Evolutionary conservation across 768 basidiomycete species (phyloP), one percentile per base, ranked within the genome.

Genomic region (Leccinum disarticulatum): DNA sequence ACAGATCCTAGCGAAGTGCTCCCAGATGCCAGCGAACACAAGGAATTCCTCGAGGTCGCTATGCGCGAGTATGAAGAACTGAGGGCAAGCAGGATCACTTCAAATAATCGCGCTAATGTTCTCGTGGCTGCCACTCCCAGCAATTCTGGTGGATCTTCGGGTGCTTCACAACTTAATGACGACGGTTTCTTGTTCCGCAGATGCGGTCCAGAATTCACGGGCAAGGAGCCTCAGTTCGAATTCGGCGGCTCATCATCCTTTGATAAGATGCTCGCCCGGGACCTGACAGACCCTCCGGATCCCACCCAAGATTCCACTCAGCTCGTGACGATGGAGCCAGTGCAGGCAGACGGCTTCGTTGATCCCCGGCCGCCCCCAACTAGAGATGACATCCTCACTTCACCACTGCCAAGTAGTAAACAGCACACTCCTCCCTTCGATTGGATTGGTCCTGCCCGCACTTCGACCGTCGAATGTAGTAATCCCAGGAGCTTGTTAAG

Each of bases 111-210:
- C 36, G 49, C 60, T 49, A 70, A 62, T 10, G 52, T 79, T 41
- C 75, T 86, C n/a, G 85, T 85, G 2, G 81, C 74, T 52, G 74
- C 80, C 38, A 87, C 86, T 50, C 86, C 86, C 17, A 74, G 71
- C 11, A 64, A 76, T 53, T 81, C 81, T 0, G 76, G 70, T 33
- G 73, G 74, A 54, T 70, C 64, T 52, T 61, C 58, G 15, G 60
- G 52, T 33, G 28, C 55, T 7, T 63, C 68, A 64, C 71, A 55
- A 25, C 31, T 54, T 55, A 52, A 43, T 50, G 52, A 51, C n/a
- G 55, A 57, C n/a, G 49, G 17, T 30, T 61, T 67, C 35, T 57
- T 57, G 47, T 58, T 62, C 50, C 55, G 27, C 46, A 38, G 50
- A 35, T 67, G 61, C 14, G 52, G n/a, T 9, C 55, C 56, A 36